Evolutionary conservation across 192 early-diverging fungal species (phyloP), one percentile per base, ranked within the genome.

Genomic region (Oehlia diaphana): DNA sequence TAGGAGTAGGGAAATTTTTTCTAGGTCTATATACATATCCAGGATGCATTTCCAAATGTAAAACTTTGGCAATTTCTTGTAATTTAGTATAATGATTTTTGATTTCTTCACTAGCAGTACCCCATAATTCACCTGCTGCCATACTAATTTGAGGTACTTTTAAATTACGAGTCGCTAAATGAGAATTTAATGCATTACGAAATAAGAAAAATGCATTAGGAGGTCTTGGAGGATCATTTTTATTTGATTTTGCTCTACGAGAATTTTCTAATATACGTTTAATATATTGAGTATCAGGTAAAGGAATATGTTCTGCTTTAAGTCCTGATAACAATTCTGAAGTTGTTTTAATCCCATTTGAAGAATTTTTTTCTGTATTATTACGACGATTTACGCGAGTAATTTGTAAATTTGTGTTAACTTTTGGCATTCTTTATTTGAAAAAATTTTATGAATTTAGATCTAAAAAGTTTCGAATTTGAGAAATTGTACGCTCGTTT

Each of bases 21-120:
- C 77, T 68, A 16, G 77, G 77, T n/a, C 77, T n/a, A 69, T 78
- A 78, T 9, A 78, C 67, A 39, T 78, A 78, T 19, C 77, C 77
- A 33, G 77, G 77, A 70, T 78, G 63, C 77, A 78, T 78, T 71
- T 78, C 67, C 1, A 78, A 70, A 70, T 78, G 77, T 31, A 64
- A 70, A 9, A 42, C 10, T 71, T 78, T 78, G 0, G 77, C 77
- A 50, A 69, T 70, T 50, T 53, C 39, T 78, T 78, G 77, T 21
- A 78, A 62, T 69, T 28, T 70, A 5, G 50, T 69, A 62, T 78
- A 78, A 26, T 62, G 14, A 33, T 9, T 63, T 49, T 62, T 78
- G 4, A 53, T 68, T 28, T 70, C 49, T 70, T 47, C 44, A 19
- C 12, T 23, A 12, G 77, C 77, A 37, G 53, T 4, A 9, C 50